Evolutionary conservation across 2,329 filamentous ascomycete species (phyloP).

Genomic region (Colletotrichum navitas): DNA sequence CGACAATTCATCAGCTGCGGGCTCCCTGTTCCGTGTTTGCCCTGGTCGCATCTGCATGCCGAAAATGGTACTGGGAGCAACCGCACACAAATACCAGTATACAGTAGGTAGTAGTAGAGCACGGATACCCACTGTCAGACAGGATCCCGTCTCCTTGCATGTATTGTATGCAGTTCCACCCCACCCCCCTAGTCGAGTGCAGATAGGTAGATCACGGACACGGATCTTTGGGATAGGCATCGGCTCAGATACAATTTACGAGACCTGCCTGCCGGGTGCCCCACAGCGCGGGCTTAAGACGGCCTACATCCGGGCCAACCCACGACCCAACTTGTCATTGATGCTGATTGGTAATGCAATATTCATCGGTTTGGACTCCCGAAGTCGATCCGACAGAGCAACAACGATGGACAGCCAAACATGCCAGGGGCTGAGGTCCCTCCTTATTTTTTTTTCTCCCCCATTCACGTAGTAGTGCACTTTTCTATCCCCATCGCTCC

Average conservation of each 20-base stretch:
- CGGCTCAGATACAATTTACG: background rate
- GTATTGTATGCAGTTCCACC: too few relatives aligned
- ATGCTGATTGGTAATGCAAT: conserved; percentile 41
- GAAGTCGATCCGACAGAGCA: conserved; percentile 34
- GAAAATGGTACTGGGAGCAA: background rate
- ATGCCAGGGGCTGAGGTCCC: background rate
- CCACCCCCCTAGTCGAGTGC: background rate
- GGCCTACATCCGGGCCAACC: conserved; percentile 32
- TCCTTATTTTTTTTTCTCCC: conserved; percentile 7
- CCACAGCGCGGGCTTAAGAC: conserved; percentile 37
- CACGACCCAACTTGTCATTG: conserved; percentile 15
- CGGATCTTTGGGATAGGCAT: background rate
- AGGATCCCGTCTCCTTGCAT: background rate
- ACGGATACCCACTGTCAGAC: background rate
- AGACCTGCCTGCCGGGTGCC: conserved; percentile 8
- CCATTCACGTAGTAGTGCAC: too few relatives aligned
- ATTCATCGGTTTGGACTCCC: conserved; percentile 19
- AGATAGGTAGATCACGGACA: too few relatives aligned
- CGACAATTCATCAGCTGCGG: conserved; percentile 31
- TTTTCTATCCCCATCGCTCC: background rate
- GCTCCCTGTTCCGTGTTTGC: background rate
- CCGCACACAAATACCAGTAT: background rate
- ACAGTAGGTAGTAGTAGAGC: conserved; percentile 9
- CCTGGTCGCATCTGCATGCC: conserved; percentile 10
- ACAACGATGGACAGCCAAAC: background rate